These are phyloP conservation scores for Rhizophagus clarus DNA, from an alignment of 192 early-diverging fungal species.

Conservation along the genomic window DNA sequence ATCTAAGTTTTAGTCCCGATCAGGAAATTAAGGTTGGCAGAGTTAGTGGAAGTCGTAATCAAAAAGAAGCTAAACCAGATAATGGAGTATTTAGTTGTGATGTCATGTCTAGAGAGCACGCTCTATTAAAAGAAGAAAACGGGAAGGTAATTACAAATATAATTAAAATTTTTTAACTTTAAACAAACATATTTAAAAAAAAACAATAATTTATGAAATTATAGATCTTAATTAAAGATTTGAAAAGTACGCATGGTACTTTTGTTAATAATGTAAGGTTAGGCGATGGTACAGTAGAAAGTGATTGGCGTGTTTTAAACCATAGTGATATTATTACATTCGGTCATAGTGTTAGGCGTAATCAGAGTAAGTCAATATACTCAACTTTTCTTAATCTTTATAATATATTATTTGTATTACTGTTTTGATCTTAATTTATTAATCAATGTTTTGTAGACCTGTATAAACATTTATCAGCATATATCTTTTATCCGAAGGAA, in stretches of 20 bases:
- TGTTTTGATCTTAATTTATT: neutral
- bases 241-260: constrained; percentile 33
- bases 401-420: neutral
- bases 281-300: neutral
- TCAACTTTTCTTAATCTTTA: too few relatives aligned
- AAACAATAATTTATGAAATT: neutral
- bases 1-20: constrained; percentile 9
- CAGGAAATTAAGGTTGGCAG: constrained; percentile 26
- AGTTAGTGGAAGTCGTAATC: constrained; percentile 31
- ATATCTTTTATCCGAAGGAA: constrained; percentile 21
- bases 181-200: neutral
- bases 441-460: neutral
- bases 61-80: constrained; percentile 27
- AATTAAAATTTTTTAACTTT: neutral
- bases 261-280: constrained; percentile 24
- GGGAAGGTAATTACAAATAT: constrained; percentile 19
- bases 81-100: constrained; percentile 31
- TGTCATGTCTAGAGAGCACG: constrained; percentile 32
- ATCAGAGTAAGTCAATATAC: constrained; percentile 20
- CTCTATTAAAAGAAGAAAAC: constrained; percentile 5
- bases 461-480: constrained; percentile 28
- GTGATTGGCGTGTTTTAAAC: constrained; percentile 13
- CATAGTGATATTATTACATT: constrained; percentile 29
- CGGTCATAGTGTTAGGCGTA: constrained; percentile 30
- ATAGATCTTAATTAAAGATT: constrained; percentile 32